These are phyloP conservation scores for Wallacemonas sp. DNA, from an alignment of 208 protist species.

Conservation along the genomic window DNA sequence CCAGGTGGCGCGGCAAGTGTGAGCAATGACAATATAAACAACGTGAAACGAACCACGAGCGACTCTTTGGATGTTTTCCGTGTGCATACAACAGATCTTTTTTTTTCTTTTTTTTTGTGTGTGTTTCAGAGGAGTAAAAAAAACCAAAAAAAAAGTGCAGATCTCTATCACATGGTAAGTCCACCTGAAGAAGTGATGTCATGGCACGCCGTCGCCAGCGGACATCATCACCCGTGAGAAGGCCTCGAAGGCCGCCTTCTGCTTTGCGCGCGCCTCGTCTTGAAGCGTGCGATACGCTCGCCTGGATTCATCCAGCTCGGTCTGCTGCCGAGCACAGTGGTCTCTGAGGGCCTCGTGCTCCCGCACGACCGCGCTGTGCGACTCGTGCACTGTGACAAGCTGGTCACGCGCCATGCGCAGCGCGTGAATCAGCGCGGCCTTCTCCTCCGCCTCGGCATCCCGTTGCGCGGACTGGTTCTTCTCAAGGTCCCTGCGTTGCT, in stretches of 20 bases:
- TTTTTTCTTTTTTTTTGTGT: too few species aligned
- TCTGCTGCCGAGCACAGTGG: constrained; percentile 18
- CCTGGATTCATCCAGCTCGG: constrained; percentile 24
- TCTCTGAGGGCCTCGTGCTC: constrained; percentile 14
- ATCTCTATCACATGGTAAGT: background rate
- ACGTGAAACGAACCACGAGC: too few species aligned
- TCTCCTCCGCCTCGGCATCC: constrained; percentile 11
- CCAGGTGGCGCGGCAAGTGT: background rate
- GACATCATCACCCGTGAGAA: constrained; percentile 51
- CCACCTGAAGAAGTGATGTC: too few species aligned
- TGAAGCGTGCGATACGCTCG: constrained; percentile 42
- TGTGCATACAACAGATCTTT: too few species aligned
- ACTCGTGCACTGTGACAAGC: constrained; percentile 33
- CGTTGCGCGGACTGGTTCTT: too few species aligned
- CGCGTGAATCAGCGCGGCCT: constrained; percentile 30
- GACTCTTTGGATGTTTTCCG: too few species aligned
- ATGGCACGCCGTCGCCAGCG: background rate
- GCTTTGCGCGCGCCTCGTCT: constrained; percentile 34
- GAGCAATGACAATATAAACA: too few species aligned
- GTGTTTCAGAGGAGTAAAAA: background rate
- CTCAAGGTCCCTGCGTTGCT: constrained; percentile 3
- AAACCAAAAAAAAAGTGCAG: constrained; percentile 10
- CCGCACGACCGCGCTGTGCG: constrained; percentile 15
- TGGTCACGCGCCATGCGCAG: constrained; percentile 43
- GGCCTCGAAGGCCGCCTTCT: constrained; percentile 52